phyloP scores from a whole-genome alignment of 441 rosid species.

The Aquilaria agallochum region DNA sequence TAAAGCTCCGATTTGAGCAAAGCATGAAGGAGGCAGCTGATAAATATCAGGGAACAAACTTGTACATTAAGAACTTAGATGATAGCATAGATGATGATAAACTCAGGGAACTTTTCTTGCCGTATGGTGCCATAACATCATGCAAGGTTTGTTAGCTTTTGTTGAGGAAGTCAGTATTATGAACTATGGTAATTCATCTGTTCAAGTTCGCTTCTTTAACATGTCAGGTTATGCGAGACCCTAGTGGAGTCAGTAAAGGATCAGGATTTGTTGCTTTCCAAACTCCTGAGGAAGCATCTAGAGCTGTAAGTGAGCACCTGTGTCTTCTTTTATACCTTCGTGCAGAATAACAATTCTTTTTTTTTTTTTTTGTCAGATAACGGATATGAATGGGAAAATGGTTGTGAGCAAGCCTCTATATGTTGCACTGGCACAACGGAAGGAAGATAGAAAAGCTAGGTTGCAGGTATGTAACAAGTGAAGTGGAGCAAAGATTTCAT shows the following conservation, averaged over 20 bases:
- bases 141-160: conserved; percentile 40
- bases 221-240: neutral
- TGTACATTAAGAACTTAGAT: conserved; percentile 13
- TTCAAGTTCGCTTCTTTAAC: neutral
- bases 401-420: conserved; percentile 65
- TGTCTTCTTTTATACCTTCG: too few species aligned
- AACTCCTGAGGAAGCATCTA: conserved; percentile 56
- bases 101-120: conserved; percentile 1
- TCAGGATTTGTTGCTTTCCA: conserved; percentile 69
- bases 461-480: conserved; percentile 37
- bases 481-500: too few species aligned
- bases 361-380: conserved; percentile 25
- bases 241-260: conserved; percentile 48
- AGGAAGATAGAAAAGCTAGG: conserved; percentile 57
- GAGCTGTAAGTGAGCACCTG: conserved; percentile 35
- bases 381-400: conserved; percentile 73
- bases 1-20: conserved; percentile 49
- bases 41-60: conserved; percentile 14
- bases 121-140: conserved; percentile 11
- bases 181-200: neutral
- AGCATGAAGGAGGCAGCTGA: conserved; percentile 16
- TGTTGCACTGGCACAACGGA: conserved; percentile 70
- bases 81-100: conserved; percentile 11
- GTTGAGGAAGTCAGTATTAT: too few species aligned
- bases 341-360: too few species aligned